Base-by-base conservation (phyloP, 192 early-diverging fungal genomes). In the Mortierella claussenii region DNA sequence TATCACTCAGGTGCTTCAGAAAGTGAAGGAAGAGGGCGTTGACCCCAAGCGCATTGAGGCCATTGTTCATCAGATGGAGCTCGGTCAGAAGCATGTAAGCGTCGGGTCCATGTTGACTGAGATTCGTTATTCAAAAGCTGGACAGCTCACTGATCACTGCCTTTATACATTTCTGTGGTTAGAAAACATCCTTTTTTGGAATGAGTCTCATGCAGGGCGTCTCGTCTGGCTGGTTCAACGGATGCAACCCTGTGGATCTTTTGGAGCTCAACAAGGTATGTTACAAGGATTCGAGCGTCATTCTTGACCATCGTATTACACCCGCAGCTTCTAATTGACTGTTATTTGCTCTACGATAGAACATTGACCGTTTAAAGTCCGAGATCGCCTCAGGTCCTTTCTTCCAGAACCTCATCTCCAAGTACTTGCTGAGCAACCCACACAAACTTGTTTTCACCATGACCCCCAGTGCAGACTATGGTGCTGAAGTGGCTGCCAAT, bases 181-280 rank as follows among this genome's bases (percentile, higher is more conserved):
- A 91, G 89, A 92, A 94, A 82, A 94, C 89, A 5, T 88, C 93
- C 0, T 85, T 90, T 68, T 98, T 97, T 85, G 95, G 95, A 27
- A 84, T 98, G 78, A 81, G 74, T 11, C 65, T 97, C 23, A 93
- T 40, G 87, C 87, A 93, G 52, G 83, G 85, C 2, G 67, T 95
- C 26, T 84, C 91, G 5, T 89, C 92, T 8, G 86, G 92, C 23
- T 94, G 94, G 94, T 92, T 96, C 70, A 96, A 97, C 69, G 93
- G 91, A 23, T 89, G 86, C 15, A 88, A 98, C 47, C 94, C 95
- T 1, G 79, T 94, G 2, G 92, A 96, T 59, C 86, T 93, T 31
- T 68, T 98, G 49, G 88, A 93, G 54, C 80, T 96, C 37, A 89
- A 91, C 59, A 88, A 90, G 85, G 89, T 89, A 74, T n/a, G n/a